A percentile compares a stretch with the other conserved stretches of the same genome.
Evolutionary conservation across 2,329 filamentous ascomycete species (phyloP).

Genomic region (Fonsecaea monophora): DNA sequence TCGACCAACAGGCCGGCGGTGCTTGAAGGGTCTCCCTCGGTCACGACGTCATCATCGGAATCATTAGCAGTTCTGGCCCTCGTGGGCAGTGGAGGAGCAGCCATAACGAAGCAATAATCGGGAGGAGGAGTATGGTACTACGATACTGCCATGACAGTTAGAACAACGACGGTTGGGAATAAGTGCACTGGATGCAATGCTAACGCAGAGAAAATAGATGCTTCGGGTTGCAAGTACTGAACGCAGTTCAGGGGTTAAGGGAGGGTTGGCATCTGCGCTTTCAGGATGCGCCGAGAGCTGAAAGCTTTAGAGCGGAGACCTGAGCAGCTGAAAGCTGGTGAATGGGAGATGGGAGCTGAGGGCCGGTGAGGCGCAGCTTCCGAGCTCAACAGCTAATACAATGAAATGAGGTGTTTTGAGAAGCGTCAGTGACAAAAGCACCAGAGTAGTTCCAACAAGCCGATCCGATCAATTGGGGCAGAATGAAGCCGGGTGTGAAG

Average conservation of each 20-base stretch:
- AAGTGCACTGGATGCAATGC: conserved; percentile 6
- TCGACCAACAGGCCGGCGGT: conserved; percentile 83
- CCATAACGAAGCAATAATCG: conserved; percentile 30
- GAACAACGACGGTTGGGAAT: background rate
- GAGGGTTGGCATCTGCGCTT: background rate
- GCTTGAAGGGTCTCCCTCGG: conserved; percentile 68
- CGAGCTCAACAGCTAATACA: background rate
- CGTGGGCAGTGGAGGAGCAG: conserved; percentile 27
- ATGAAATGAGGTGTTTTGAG: background rate
- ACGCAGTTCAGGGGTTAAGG: background rate
- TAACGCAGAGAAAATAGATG: conserved; percentile 1
- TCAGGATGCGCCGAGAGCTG: background rate
- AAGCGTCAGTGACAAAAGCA: background rate
- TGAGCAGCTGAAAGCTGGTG: too few species aligned
- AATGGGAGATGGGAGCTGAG: too few species aligned
- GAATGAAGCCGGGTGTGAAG: background rate
- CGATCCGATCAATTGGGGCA: background rate
- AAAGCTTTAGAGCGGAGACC: background rate
- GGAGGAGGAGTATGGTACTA: conserved; percentile 34
- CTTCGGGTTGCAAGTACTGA: background rate
- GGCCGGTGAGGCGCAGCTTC: background rate
- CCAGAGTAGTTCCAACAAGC: background rate
- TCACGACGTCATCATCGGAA: conserved; percentile 64
- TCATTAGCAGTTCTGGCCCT: conserved; percentile 35
- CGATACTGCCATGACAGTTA: conserved; percentile 31